These are phyloP conservation scores for Eucalyptus erythrocorys DNA, from an alignment of 345 rosid species.

Conservation along the genomic window DNA sequence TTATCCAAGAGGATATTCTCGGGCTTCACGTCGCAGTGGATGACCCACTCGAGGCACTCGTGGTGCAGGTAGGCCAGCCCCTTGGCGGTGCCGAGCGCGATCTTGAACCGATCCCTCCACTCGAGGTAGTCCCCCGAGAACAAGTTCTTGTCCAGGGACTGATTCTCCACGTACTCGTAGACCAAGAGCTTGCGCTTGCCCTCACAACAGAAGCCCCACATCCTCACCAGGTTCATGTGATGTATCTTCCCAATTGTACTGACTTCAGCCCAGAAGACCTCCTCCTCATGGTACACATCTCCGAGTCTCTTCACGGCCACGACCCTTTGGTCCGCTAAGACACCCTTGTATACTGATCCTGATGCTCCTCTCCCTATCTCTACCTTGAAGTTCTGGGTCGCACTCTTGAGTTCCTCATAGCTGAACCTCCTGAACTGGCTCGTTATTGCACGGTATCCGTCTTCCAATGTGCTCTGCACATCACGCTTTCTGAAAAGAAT, in stretches of 20 bases:
- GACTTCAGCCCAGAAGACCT: constrained; percentile 40
- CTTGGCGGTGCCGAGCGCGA: constrained; percentile 46
- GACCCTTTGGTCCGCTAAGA: constrained; percentile 13
- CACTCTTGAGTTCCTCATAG: constrained; percentile 18
- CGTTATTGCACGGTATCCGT: too few species aligned
- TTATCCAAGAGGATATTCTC: too few species aligned
- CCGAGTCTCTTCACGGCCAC: constrained; percentile 42
- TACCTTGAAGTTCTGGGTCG: constrained; percentile 15
- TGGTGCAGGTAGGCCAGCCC: constrained; percentile 51
- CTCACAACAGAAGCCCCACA: constrained; percentile 43
- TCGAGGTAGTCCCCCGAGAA: constrained; percentile 12
- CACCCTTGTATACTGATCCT: constrained; percentile 35
- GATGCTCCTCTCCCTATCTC: constrained; percentile 38
- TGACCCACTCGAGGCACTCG: constrained; percentile 50
- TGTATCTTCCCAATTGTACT: constrained; percentile 32
- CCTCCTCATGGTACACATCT: constrained; percentile 28
- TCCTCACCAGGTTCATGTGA: constrained; percentile 45
- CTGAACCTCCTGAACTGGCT: too few species aligned
- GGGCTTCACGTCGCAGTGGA: too few species aligned
- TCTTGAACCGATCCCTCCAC: constrained; percentile 35
- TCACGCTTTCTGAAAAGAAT: too few species aligned
- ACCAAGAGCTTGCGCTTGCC: constrained; percentile 23
- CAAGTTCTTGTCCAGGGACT: constrained; percentile 36
- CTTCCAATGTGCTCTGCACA: too few species aligned
- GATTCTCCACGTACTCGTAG: constrained; percentile 33